A percentile compares a stretch with the other conserved stretches of the same genome.
Conservation (phyloP, 2,329 filamentous ascomycete species). For the Alternaria brassicicola region DNA sequence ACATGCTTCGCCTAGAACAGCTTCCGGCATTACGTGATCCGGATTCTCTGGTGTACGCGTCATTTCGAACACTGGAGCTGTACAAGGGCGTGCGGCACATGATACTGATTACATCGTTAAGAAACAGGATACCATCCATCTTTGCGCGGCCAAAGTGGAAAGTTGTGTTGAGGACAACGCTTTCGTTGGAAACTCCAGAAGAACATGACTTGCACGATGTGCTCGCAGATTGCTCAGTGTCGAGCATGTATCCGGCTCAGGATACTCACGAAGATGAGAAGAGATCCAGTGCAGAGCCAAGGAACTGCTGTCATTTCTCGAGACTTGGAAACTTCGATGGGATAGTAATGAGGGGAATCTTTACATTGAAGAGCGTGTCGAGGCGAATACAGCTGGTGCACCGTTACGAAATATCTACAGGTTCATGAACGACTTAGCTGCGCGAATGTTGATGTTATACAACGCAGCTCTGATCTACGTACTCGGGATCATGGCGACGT, state of each 20-base stretch:
- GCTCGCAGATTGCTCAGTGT: conserved; percentile 37
- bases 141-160: conserved; percentile 38
- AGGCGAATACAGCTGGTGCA: background rate
- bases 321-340: conserved; percentile 18
- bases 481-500: conserved; percentile 25
- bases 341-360: conserved; percentile 9
- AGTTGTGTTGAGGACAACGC: conserved; percentile 16
- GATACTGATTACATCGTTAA: conserved; percentile 31
- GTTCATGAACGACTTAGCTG: conserved; percentile 8
- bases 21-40: conserved; percentile 34
- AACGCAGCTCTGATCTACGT: conserved; percentile 37
- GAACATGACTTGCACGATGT: conserved; percentile 38
- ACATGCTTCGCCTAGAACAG: conserved; percentile 37
- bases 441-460: conserved; percentile 37
- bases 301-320: conserved; percentile 1
- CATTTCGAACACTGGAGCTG: conserved; percentile 21
- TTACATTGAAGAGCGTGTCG: background rate
- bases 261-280: background rate
- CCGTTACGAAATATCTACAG: conserved; percentile 3
- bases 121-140: conserved; percentile 29
- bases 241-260: background rate
- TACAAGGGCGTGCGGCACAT: conserved; percentile 33
- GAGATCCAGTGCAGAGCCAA: background rate
- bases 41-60: conserved; percentile 4
- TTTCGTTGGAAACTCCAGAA: conserved; percentile 18